phyloP scores from a whole-genome alignment of 2,329 filamentous ascomycete genomes.

The Monosporascus sp. region DNA sequence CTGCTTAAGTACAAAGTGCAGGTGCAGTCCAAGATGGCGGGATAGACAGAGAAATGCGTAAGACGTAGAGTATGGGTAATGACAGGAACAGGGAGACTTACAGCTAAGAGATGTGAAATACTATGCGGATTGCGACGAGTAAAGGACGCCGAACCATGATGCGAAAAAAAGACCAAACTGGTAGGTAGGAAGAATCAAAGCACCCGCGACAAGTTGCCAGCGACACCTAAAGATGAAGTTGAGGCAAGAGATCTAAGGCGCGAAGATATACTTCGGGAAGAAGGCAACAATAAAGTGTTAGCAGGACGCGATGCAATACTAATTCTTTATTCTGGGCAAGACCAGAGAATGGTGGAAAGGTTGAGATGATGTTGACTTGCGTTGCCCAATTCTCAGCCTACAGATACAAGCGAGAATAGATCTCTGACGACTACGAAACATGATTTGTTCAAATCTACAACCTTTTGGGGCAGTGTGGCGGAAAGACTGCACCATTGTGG shows the following conservation, averaged over 20 bases:
- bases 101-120: constrained; percentile 19
- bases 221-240: not conserved
- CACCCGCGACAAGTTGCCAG: not conserved
- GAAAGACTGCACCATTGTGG: not conserved
- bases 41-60: not conserved
- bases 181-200: not conserved
- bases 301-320: not conserved
- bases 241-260: not conserved
- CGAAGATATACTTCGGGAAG: not conserved
- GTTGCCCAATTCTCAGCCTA: not conserved
- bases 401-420: not conserved
- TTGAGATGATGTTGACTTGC: not conserved
- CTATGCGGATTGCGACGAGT: constrained; percentile 9
- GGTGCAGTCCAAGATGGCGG: no score
- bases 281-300: not conserved
- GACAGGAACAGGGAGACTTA: constrained; percentile 8
- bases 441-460: not conserved
- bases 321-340: not conserved
- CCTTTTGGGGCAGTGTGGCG: not conserved
- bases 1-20: no score
- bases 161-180: constrained; percentile 9
- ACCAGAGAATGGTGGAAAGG: not conserved
- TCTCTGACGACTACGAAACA: not conserved
- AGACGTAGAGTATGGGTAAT: not conserved
- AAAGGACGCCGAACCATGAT: constrained; percentile 23